Base-by-base conservation (phyloP, 2,329 filamentous ascomycete species). In the Penicillium sp. region DNA sequence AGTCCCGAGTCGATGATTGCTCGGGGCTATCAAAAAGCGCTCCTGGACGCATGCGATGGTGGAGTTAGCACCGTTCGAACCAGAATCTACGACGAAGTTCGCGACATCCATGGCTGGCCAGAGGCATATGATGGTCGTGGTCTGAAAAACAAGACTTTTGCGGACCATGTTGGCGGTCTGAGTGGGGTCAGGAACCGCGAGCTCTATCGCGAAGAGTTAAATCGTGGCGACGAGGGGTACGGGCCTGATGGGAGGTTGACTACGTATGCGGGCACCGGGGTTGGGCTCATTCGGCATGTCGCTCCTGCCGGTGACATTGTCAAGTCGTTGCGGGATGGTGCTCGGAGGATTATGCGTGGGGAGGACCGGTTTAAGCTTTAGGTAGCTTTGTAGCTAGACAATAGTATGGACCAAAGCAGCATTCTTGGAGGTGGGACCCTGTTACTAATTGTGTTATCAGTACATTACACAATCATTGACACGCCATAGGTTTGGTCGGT, bases 261-360 rank as follows among this genome's bases (percentile, higher is more conserved):
- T 4, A 85, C 85, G 9, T 90, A 88, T 79, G 86, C 85, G 13
- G 87, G 88, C 4, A 84, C 84, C 21, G 87, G 82, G 0, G 83
- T 90, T 15, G 87, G 87, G 0, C 75, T 90, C 63, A 79, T 89
- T 2, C 83, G 74, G 52, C 73, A 81, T 5, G 44, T 76, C 85
- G 1, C 79, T 79, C 66, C 70, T 76, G 86, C 85, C 3, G 78
- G 71, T 13, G 80, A 84, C 8, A 86, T 90, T 68, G 26, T 26
- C 26, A 26, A 26, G 4, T 26, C 26, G 26, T 26, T 26, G 26
- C 26, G 26, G 26, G 26, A 26, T 26, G 26, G 26, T 26, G 26
- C 26, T 26, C 26, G 26, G 3, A 26, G 26, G 26, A 26, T 26
- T 26, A 2, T 26, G 26, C 26, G 3, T 26, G 26, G 26, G 26